Conservation (phyloP, 1,284 basidiomycete genomes). For the Neolentinus lepideus region DNA sequence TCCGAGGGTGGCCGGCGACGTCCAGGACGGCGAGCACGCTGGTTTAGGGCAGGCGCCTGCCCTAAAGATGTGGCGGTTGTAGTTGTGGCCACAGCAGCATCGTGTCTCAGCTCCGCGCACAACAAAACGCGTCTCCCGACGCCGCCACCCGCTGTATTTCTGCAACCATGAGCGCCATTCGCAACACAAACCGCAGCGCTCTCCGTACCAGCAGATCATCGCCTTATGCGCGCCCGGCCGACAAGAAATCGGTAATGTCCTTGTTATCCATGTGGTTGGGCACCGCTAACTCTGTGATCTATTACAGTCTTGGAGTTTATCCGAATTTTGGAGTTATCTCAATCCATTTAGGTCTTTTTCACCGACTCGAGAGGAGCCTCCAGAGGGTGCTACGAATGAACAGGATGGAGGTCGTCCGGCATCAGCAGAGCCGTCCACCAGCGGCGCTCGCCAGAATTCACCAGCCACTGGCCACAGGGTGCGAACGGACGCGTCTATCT, state of each 20-base stretch:
- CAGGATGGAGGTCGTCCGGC: too few relatives aligned
- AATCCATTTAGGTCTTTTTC: constrained; percentile 13
- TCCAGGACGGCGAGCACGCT: not conserved
- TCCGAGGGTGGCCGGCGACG: not conserved
- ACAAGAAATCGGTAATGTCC: constrained; percentile 13
- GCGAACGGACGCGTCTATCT: not conserved
- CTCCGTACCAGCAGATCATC: constrained; percentile 16
- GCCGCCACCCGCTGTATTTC: not conserved
- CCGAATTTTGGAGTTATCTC: constrained; percentile 13
- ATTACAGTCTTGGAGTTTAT: constrained; percentile 14
- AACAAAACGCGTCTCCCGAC: constrained; percentile 4
- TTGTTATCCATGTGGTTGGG: not conserved
- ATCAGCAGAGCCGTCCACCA: too few relatives aligned
- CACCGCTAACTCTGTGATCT: not conserved
- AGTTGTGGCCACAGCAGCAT: not conserved
- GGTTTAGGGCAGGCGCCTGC: not conserved
- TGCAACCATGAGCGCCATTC: constrained; percentile 4
- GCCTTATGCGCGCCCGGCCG: constrained; percentile 15
- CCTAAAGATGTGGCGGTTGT: not conserved
- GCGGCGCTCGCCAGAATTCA: not conserved
- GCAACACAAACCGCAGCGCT: constrained; percentile 10
- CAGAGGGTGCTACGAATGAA: not conserved
- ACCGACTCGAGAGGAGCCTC: constrained; percentile 1
- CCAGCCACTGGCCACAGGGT: not conserved
- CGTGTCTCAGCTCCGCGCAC: constrained; percentile 7